Evolutionary conservation across 352 stramenopile genomes (phyloP).

Genomic region (Globisporangium nunn): DNA sequence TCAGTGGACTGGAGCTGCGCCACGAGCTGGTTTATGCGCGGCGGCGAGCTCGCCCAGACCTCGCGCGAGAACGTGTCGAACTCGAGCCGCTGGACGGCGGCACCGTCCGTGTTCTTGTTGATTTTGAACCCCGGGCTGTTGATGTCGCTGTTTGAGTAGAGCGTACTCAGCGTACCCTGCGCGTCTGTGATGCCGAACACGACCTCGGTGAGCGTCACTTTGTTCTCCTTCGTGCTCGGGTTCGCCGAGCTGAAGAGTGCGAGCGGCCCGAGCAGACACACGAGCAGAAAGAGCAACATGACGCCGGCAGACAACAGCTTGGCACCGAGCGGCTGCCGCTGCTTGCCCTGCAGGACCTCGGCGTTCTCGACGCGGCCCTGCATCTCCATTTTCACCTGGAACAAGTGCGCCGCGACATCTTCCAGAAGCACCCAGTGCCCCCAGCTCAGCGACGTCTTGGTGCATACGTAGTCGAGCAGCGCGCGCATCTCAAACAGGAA

Average conservation of each 20-base stretch:
- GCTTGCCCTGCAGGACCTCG: constrained; percentile 73
- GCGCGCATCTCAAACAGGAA: constrained; percentile 88
- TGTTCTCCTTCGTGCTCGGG: constrained; percentile 68
- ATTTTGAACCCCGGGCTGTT: constrained; percentile 66
- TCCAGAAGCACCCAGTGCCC: constrained; percentile 78
- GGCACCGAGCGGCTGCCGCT: constrained; percentile 51
- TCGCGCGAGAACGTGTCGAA: constrained; percentile 73
- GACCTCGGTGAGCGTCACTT: constrained; percentile 52
- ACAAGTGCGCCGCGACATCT: constrained; percentile 76
- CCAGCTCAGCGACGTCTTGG: constrained; percentile 76
- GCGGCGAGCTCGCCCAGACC: constrained; percentile 68
- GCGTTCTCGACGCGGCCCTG: constrained; percentile 51
- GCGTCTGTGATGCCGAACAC: constrained; percentile 69
- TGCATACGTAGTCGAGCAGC: constrained; percentile 83
- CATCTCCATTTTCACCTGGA: constrained; percentile 77
- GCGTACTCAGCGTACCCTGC: constrained; percentile 61
- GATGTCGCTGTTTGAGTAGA: constrained; percentile 71
- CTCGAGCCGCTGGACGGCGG: constrained; percentile 69
- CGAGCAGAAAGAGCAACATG: constrained; percentile 69
- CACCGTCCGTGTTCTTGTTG: constrained; percentile 59
- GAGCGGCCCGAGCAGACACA: constrained; percentile 72
- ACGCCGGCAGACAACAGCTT: constrained; percentile 72
- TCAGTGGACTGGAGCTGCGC: constrained; percentile 62
- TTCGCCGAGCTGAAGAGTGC: constrained; percentile 85
- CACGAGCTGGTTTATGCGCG: constrained; percentile 63